These are phyloP conservation scores for Colletotrichum sojae DNA, from an alignment of 2,329 filamentous ascomycete genomes.

Conservation along the genomic window DNA sequence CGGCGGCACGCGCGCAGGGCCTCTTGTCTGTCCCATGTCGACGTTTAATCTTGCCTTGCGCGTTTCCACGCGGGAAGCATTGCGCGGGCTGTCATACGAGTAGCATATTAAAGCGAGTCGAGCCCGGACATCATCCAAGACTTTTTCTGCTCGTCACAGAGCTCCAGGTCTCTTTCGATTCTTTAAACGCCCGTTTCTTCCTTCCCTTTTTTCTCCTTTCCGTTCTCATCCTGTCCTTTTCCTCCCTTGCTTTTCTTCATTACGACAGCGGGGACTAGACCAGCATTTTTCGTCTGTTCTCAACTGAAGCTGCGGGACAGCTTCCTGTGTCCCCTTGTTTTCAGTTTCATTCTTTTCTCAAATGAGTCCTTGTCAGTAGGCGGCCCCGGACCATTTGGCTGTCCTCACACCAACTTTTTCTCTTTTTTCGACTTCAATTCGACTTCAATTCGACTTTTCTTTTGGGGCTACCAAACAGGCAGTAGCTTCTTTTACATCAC, in stretches of 20 bases:
- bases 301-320: conserved; percentile 55
- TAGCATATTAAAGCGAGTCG: conserved; percentile 51
- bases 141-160: conserved; percentile 32
- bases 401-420: conserved; percentile 23
- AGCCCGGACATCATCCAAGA: conserved; percentile 43
- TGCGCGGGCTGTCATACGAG: conserved; percentile 42
- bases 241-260: conserved; percentile 35
- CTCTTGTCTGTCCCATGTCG: conserved; percentile 35
- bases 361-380: conserved; percentile 41
- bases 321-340: conserved; percentile 48
- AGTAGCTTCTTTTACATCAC: conserved; percentile 31
- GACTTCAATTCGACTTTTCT: conserved; percentile 40
- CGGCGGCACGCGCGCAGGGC: conserved; percentile 11
- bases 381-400: conserved; percentile 43
- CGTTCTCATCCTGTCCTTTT: conserved; percentile 43
- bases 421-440: conserved; percentile 26
- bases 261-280: conserved; percentile 32
- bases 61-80: conserved; percentile 31
- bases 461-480: conserved; percentile 29
- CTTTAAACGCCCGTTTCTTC: conserved; percentile 43
- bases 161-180: conserved; percentile 38
- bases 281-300: conserved; percentile 41
- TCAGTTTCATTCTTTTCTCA: conserved; percentile 42
- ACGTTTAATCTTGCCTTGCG: conserved; percentile 44
- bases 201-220: conserved; percentile 43